phyloP scores from a whole-genome alignment of 2,329 filamentous ascomycete species.

The Aspergillus brasiliensis region DNA sequence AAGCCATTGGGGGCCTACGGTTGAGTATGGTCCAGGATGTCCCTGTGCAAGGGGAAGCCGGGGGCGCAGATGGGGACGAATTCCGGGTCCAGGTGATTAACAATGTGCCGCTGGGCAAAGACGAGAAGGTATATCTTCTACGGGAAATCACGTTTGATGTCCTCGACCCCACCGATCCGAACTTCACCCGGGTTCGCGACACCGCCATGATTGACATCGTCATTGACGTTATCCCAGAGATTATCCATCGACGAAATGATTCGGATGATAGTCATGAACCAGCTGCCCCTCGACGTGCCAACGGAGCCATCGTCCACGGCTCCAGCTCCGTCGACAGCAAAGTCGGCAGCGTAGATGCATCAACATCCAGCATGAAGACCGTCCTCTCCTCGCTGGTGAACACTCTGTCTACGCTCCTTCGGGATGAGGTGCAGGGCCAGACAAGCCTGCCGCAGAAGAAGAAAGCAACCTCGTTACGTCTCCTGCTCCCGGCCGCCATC shows the following conservation, averaged over 20 bases:
- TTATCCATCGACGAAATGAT: conserved; percentile 34
- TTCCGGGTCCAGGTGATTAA: conserved; percentile 74
- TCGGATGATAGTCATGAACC: conserved; percentile 32
- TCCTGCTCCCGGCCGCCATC: conserved; percentile 51
- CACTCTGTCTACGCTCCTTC: conserved; percentile 55
- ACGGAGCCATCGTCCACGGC: conserved; percentile 23
- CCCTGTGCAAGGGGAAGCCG: conserved; percentile 27
- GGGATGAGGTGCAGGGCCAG: conserved; percentile 41
- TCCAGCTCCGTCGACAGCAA: conserved; percentile 28
- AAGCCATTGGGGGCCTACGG: conserved; percentile 61
- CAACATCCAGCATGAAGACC: conserved; percentile 40
- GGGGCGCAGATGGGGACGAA: conserved; percentile 32
- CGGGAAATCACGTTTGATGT: conserved; percentile 75
- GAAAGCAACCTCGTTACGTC: conserved; percentile 37
- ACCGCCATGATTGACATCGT: conserved; percentile 72
- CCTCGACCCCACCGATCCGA: conserved; percentile 67
- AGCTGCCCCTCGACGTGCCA: conserved; percentile 25
- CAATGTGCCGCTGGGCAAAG: conserved; percentile 76
- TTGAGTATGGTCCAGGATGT: conserved; percentile 53
- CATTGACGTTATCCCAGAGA: conserved; percentile 56
- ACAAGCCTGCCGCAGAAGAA: conserved; percentile 32
- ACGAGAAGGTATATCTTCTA: conserved; percentile 82
- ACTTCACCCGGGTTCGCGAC: conserved; percentile 79
- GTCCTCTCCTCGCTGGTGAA: conserved; percentile 52
- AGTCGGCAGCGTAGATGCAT: conserved; percentile 27